Evolutionary conservation across 331 rosid species (phyloP).

Genomic region (Quercus phellos): DNA sequence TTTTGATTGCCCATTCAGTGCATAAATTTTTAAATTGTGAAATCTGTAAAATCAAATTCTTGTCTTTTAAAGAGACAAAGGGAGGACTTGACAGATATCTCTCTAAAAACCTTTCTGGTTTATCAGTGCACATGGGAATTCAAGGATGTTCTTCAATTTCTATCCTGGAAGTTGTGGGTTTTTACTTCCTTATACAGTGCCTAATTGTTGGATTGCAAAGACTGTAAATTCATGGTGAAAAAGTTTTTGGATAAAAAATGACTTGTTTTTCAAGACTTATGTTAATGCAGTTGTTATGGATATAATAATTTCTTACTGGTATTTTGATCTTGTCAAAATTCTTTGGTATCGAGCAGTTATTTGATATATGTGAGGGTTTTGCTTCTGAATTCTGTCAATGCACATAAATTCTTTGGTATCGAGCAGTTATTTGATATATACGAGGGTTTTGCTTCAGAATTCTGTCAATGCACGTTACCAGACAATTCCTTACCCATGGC

Average conservation of each 20-base stretch:
- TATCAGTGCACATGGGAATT: too few species aligned
- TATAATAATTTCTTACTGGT: background rate
- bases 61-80: too few species aligned
- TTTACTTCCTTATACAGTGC: too few species aligned
- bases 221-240: background rate
- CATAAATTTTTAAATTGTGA: background rate
- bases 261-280: background rate
- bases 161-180: too few species aligned
- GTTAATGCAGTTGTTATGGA: background rate
- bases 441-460: slow-evolving; percentile 57
- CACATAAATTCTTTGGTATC: slow-evolving; percentile 15
- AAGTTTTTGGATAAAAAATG: background rate
- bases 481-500: slow-evolving; percentile 94
- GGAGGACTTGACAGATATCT: too few species aligned
- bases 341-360: background rate
- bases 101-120: too few species aligned
- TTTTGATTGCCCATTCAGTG: background rate
- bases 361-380: slow-evolving; percentile 19
- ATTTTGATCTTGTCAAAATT: background rate
- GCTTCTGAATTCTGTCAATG: slow-evolving; percentile 84
- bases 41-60: too few species aligned
- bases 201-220: background rate
- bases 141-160: too few species aligned
- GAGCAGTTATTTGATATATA: background rate
- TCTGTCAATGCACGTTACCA: slow-evolving; percentile 91